These are phyloP conservation scores for Sporopachydermia quercuum DNA, from an alignment of 805 yeast species.

Conservation along the genomic window DNA sequence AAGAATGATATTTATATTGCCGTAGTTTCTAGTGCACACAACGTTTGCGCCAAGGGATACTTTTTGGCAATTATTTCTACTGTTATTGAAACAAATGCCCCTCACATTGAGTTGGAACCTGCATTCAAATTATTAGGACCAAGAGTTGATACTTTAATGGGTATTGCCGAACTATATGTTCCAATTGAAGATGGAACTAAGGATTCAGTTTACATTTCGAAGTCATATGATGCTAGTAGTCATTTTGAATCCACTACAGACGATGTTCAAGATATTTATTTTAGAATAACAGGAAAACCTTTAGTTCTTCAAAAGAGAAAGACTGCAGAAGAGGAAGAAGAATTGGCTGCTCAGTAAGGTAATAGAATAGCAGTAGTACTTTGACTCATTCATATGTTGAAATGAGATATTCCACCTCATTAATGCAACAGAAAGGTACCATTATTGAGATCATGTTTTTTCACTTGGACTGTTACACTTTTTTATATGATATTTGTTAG, in stretches of 20 bases:
- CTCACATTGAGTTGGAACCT: conserved; percentile 83
- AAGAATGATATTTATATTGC: conserved; percentile 93
- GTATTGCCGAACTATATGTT: conserved; percentile 80
- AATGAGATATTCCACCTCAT: no score
- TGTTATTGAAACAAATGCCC: conserved; percentile 81
- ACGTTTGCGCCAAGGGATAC: conserved; percentile 80
- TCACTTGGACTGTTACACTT: not conserved
- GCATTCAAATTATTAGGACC: conserved; percentile 85
- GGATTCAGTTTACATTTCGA: conserved; percentile 70
- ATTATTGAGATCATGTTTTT: no score
- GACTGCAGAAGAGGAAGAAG: conserved; percentile 48
- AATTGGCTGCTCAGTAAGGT: conserved; percentile 16
- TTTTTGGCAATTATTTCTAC: conserved; percentile 90
- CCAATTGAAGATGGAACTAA: conserved; percentile 73
- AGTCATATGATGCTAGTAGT: conserved; percentile 84
- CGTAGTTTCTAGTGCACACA: conserved; percentile 74
- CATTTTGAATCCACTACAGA: conserved; percentile 95
- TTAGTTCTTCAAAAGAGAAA: conserved; percentile 71
- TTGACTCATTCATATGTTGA: no score
- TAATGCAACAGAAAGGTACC: no score
- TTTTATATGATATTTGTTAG: not conserved
- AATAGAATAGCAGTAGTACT: no score
- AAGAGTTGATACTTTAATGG: conserved; percentile 74
- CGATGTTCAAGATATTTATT: conserved; percentile 88
- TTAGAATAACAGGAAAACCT: conserved; percentile 85